Evolutionary conservation across 768 basidiomycete species (phyloP).

Genomic region (Mycena vitilis): DNA sequence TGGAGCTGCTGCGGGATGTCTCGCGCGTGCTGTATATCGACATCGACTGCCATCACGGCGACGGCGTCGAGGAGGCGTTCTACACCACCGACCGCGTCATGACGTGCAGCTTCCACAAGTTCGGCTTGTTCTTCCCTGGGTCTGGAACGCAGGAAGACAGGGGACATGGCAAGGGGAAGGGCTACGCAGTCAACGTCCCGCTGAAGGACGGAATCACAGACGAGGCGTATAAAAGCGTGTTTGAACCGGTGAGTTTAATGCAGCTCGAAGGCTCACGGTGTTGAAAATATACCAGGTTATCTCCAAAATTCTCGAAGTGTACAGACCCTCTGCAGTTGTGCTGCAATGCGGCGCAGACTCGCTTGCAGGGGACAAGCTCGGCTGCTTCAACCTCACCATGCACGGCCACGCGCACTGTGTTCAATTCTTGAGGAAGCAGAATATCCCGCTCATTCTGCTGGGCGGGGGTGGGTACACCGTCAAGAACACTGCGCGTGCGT

Average conservation of each 20-base stretch:
- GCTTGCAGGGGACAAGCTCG: constrained; percentile 93
- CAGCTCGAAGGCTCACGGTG: too few relatives aligned
- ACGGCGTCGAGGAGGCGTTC: constrained; percentile 99
- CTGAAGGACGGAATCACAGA: constrained; percentile 95
- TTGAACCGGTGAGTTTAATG: constrained; percentile 75
- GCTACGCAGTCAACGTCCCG: constrained; percentile 94
- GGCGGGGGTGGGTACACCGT: constrained; percentile 98
- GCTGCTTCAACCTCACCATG: constrained; percentile 97
- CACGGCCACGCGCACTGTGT: constrained; percentile 94
- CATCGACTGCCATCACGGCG: constrained; percentile 98
- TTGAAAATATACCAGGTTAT: constrained; percentile 46
- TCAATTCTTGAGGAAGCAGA: constrained; percentile 83
- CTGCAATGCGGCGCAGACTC: constrained; percentile 98
- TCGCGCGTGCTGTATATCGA: constrained; percentile 96
- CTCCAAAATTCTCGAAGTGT: constrained; percentile 87
- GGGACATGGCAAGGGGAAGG: constrained; percentile 85
- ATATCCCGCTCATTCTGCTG: constrained; percentile 89
- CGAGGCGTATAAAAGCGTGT: constrained; percentile 87
- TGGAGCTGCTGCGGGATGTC: constrained; percentile 89
- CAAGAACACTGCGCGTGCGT: constrained; percentile 93
- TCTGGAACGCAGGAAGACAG: constrained; percentile 87
- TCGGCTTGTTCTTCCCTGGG: constrained; percentile 94
- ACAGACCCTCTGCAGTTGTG: constrained; percentile 86
- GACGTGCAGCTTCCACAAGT: constrained; percentile 98
- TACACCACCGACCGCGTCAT: constrained; percentile 97